Evolutionary conservation across 495 filamentous ascomycete species (phyloP).

Genomic region (Staphylotrichum longicolle): DNA sequence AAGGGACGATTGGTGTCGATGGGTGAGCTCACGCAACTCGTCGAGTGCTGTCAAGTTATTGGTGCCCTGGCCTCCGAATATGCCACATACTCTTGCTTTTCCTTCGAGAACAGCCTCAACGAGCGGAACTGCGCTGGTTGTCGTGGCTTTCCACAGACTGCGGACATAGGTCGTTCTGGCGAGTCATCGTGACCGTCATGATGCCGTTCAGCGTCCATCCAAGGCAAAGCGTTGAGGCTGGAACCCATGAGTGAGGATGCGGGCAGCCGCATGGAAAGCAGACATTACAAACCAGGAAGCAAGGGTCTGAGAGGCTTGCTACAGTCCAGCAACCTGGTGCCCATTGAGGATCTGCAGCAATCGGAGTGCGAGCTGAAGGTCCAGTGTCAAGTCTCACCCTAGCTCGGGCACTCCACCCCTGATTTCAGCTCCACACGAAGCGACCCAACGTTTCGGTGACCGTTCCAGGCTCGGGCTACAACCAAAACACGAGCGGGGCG

Average conservation of each 20-base stretch:
- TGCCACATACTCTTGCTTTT: slow-evolving; percentile 75
- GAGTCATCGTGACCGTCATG: not conserved
- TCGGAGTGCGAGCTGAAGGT: not conserved
- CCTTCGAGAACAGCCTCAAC: slow-evolving; percentile 39
- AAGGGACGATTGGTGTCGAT: too few relatives aligned
- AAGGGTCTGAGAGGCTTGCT: not conserved
- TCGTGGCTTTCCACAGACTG: not conserved
- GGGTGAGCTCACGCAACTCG: slow-evolving; percentile 73
- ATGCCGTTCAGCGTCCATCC: not conserved
- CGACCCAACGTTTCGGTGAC: too few relatives aligned
- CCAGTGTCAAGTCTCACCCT: not conserved
- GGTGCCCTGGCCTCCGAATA: slow-evolving; percentile 96
- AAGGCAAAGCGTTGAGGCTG: not conserved
- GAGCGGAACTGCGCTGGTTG: not conserved
- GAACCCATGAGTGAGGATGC: not conserved
- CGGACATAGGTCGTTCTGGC: not conserved
- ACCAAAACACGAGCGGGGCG: not conserved
- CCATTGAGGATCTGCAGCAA: not conserved
- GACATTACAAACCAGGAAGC: not conserved
- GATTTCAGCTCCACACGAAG: not conserved
- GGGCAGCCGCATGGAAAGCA: not conserved
- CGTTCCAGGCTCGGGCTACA: not conserved
- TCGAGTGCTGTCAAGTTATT: slow-evolving; percentile 91
- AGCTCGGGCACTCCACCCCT: not conserved
- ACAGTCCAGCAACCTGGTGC: not conserved